Conservation (phyloP, 2,329 filamentous ascomycete species). For the Orbilia javanica region DNA sequence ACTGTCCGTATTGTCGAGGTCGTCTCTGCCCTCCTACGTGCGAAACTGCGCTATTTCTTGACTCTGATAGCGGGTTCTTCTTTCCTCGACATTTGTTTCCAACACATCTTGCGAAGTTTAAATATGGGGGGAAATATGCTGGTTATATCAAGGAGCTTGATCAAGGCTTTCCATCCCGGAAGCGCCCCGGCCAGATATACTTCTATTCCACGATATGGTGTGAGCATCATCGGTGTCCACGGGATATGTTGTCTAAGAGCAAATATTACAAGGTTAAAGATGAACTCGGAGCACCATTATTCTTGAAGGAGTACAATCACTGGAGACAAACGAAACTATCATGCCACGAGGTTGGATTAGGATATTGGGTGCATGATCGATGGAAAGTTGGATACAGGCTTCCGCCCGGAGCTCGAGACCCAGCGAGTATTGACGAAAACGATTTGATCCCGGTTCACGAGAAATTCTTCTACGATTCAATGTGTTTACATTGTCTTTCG, state of each 20-base stretch:
- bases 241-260: slow-evolving; percentile 24
- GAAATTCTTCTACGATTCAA: slow-evolving; percentile 38
- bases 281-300: slow-evolving; percentile 16
- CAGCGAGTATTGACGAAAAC: background rate
- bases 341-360: slow-evolving; percentile 15
- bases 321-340: slow-evolving; percentile 31
- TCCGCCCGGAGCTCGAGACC: background rate
- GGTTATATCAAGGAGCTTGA: background rate
- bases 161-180: background rate
- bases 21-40: slow-evolving; percentile 29
- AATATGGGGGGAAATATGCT: background rate
- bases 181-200: background rate
- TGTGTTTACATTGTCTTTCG: slow-evolving; percentile 37
- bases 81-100: slow-evolving; percentile 36
- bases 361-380: slow-evolving; percentile 44
- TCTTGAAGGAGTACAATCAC: slow-evolving; percentile 29
- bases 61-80: slow-evolving; percentile 35
- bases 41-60: slow-evolving; percentile 29
- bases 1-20: slow-evolving; percentile 30
- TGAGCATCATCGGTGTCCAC: slow-evolving; percentile 45
- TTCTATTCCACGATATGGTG: slow-evolving; percentile 49
- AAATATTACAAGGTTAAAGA: slow-evolving; percentile 19
- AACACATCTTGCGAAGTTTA: slow-evolving; percentile 24
- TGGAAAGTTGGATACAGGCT: slow-evolving; percentile 34
- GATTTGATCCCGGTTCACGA: slow-evolving; percentile 28